Conservation (phyloP, 768 basidiomycete genomes). For the Royoungia palumana region DNA sequence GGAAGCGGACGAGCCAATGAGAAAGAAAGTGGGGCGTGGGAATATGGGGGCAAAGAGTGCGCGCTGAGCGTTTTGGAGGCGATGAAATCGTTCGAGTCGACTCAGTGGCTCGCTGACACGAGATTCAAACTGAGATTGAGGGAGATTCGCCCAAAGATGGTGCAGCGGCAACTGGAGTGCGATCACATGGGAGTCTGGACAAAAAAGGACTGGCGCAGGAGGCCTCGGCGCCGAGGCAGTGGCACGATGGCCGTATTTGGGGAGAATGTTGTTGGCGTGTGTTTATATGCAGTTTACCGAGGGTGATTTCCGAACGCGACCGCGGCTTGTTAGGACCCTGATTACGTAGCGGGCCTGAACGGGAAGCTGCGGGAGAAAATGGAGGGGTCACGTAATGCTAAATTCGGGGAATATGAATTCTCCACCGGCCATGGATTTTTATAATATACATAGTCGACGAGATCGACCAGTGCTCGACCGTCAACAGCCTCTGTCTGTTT, state of each 20-base stretch:
- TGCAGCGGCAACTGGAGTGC: conserved; percentile 33
- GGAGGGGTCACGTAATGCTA: conserved; percentile 34
- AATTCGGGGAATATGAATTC: conserved; percentile 38
- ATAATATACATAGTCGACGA: conserved; percentile 34
- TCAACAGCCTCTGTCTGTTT: conserved; percentile 29
- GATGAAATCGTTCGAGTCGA: neutral
- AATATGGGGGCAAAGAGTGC: conserved; percentile 25
- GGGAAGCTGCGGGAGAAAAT: conserved; percentile 33
- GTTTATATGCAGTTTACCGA: conserved; percentile 32
- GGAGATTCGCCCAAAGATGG: conserved; percentile 32
- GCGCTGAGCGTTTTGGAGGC: conserved; percentile 15
- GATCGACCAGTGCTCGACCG: conserved; percentile 26
- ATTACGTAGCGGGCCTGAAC: conserved; percentile 31
- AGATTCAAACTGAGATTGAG: conserved; percentile 29
- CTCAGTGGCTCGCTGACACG: conserved; percentile 24
- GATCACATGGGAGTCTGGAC: conserved; percentile 35
- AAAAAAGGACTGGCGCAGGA: conserved; percentile 26
- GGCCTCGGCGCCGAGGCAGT: conserved; percentile 43
- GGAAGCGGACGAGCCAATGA: conserved; percentile 24
- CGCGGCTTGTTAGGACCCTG: conserved; percentile 34
- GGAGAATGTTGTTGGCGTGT: conserved; percentile 15
- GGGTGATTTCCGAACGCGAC: conserved; percentile 40
- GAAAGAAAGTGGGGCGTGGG: conserved; percentile 20
- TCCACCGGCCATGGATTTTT: conserved; percentile 37
- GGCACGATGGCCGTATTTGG: conserved; percentile 26